phyloP scores from a whole-genome alignment of 2,329 filamentous ascomycete genomes.

The Venturia asperata region DNA sequence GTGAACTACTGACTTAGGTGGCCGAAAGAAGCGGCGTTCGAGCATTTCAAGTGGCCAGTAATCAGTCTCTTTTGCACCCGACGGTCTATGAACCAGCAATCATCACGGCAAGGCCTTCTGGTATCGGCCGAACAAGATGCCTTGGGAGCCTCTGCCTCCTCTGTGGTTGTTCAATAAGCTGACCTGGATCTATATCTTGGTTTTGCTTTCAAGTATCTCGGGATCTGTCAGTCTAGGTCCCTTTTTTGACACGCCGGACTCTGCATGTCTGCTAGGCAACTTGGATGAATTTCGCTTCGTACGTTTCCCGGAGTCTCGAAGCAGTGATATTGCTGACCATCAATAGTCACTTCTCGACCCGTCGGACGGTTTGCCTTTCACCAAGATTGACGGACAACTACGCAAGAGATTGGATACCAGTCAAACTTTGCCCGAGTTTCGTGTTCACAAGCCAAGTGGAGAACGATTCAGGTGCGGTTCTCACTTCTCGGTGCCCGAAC shows the following conservation, averaged over 20 bases:
- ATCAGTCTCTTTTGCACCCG: not conserved
- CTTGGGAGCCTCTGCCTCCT: not conserved
- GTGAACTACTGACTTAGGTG: not conserved
- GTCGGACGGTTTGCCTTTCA: slow-evolving; percentile 14
- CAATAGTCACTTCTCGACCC: slow-evolving; percentile 13
- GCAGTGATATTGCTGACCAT: not conserved
- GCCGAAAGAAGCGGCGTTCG: not conserved
- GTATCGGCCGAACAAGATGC: not conserved
- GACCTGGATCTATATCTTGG: not conserved
- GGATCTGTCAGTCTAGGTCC: not conserved
- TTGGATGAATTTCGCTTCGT: not conserved
- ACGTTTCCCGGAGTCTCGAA: not conserved
- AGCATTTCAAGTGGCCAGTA: not conserved
- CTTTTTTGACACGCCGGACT: not conserved
- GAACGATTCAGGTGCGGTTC: slow-evolving; percentile 4
- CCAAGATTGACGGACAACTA: slow-evolving; percentile 10
- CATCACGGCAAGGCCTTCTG: not conserved
- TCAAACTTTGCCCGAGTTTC: not conserved
- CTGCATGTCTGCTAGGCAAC: not conserved
- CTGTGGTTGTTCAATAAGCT: not conserved
- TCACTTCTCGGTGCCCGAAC: not conserved
- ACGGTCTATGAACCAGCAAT: not conserved
- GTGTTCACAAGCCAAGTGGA: not conserved
- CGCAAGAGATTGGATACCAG: not conserved
- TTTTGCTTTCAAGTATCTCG: not conserved